phyloP scores from a whole-genome alignment of 768 basidiomycete genomes.

The Pleurotus tuoliensis region DNA sequence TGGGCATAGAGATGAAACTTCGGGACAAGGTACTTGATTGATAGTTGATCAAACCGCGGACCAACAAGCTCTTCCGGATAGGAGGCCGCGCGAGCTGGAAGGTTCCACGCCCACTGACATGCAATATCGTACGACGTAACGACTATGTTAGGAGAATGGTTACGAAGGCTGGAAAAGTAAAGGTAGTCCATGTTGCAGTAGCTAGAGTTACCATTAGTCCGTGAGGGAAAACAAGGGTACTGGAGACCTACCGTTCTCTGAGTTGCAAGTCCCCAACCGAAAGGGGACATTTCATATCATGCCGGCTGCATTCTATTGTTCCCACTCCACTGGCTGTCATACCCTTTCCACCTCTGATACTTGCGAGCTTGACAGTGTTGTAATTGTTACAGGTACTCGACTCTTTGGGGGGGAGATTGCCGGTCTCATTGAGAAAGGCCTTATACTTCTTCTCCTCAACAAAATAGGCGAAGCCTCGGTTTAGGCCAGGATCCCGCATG shows the following conservation, averaged over 20 bases:
- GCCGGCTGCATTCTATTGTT: constrained; percentile 2
- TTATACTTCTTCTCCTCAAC: constrained; percentile 14
- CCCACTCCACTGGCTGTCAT: constrained; percentile 1
- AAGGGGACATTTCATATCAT: constrained; percentile 3
- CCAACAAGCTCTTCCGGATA: neutral
- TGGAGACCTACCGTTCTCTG: constrained; percentile 1
- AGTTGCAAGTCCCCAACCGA: constrained; percentile 4
- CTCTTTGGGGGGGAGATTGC: neutral
- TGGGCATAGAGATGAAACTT: constrained; percentile 36
- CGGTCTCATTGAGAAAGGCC: constrained; percentile 3
- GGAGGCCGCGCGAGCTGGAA: constrained; percentile 6
- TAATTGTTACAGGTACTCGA: too few species aligned
- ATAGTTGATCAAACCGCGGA: neutral
- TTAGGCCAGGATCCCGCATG: constrained; percentile 16
- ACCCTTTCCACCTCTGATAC: neutral
- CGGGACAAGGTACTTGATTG: constrained; percentile 22
- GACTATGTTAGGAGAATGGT: constrained; percentile 5
- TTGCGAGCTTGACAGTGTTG: neutral
- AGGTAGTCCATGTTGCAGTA: constrained; percentile 2
- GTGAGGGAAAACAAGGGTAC: neutral
- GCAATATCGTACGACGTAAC: constrained; percentile 30
- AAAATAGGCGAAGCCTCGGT: constrained; percentile 20
- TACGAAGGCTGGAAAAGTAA: neutral
- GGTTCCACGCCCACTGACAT: constrained; percentile 24
- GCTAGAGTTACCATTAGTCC: neutral